Evolutionary conservation across 257 asterid species (phyloP), one percentile per base, ranked within the genome.

Genomic region (Paulownia fortunei): DNA sequence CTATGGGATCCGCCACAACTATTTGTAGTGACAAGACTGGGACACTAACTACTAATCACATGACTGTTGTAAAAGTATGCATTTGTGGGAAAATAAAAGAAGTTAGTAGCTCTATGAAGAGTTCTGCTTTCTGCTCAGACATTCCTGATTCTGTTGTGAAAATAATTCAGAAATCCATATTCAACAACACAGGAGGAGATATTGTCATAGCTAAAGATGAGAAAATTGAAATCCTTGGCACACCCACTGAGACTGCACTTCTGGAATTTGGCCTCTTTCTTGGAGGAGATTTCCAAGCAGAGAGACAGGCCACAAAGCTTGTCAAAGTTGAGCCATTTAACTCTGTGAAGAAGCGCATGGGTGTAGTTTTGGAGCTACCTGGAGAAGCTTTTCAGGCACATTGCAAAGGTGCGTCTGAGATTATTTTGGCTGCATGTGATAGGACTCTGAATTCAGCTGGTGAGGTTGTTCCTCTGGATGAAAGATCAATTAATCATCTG

Each of bases 21-120:
- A 94, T 94, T 56, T 94, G 98, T 64, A 94, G 98, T 80, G 98
- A 94, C 87, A 94, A 94, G 86, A 94, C 98, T 12, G 98, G 98
- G 68, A 94, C 98, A 9, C 85, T 93, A 75, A 93, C 98, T 3
- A 90, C 97, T 21, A 93, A 93, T 80, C 97, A 89, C 76, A 92
- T 91, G 98, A 79, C 97, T 6, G 96, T 93, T 51, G 98, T 91
- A 6, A 93, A 93, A 82, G 84, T 94, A 16, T 91, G 94, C 82
- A 59, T 93, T 72, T 84, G 89, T 34, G 89, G 89, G 75, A 80
- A 87, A 70, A 72, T 67, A 37, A 83, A 80, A 82, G 96, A 89
- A 80, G 82, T 82, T 11, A 76, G 73, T 79, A 79, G 84, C 84
- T 77, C 85, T 5, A 56, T 47, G 80, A 78, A 81, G 70, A 49